Conservation (phyloP, 1,284 basidiomycete genomes). For the Rhodotorula mucilaginosa region DNA sequence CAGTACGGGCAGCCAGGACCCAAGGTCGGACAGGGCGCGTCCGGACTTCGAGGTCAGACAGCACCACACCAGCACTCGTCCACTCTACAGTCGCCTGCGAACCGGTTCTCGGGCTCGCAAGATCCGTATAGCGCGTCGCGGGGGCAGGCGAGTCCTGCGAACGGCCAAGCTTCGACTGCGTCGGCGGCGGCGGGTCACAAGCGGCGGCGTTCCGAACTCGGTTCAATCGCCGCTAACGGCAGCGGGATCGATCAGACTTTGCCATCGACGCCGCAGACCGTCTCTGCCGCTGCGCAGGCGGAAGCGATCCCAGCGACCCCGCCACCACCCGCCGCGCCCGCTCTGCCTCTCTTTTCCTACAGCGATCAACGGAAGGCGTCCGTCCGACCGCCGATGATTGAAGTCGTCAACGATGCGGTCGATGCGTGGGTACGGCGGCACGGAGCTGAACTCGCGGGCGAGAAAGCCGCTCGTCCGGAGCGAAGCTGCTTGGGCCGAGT, state of each 20-base stretch:
- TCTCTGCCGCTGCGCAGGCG: neutral
- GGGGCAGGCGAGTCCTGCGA: neutral
- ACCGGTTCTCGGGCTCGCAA: too few species aligned
- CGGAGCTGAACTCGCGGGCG: neutral
- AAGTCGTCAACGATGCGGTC: conserved; percentile 27
- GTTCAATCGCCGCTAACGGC: neutral
- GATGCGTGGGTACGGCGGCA: neutral
- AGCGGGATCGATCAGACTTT: neutral
- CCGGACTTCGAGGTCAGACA: neutral
- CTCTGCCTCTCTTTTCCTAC: conserved; percentile 27
- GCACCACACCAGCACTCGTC: conserved; percentile 2
- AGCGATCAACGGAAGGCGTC: conserved; percentile 19
- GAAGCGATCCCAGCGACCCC: neutral
- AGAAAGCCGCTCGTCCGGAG: neutral
- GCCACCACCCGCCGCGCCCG: neutral
- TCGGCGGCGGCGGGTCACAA: neutral
- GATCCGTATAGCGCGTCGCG: neutral
- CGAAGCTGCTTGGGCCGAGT: conserved; percentile 35
- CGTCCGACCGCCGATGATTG: conserved; percentile 28
- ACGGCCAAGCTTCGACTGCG: neutral
- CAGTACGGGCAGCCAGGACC: neutral
- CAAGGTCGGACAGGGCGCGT: neutral
- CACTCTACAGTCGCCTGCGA: neutral
- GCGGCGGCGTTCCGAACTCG: conserved; percentile 1
- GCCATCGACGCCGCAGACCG: neutral